phyloP scores from a whole-genome alignment of 148 eudicot genomes.

The Persicaria tinctoria region DNA sequence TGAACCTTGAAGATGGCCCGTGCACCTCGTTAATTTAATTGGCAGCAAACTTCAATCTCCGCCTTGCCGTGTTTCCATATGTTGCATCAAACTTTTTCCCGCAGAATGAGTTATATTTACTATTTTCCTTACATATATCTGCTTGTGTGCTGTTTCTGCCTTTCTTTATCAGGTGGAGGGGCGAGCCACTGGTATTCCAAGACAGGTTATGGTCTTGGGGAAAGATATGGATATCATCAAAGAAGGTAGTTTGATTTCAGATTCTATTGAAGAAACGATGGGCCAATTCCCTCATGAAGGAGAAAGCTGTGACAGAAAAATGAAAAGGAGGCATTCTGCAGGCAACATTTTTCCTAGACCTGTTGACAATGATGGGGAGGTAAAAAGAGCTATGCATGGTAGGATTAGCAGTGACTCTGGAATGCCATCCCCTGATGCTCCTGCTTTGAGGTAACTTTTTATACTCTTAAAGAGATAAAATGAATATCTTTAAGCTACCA shows the following conservation, averaged over 20 bases:
- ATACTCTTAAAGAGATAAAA: not conserved
- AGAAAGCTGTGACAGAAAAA: conserved; percentile 91
- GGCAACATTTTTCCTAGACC: conserved; percentile 51
- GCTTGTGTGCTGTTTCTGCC: not conserved
- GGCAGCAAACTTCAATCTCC: not conserved
- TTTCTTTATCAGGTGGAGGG: conserved; percentile 46
- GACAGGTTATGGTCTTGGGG: conserved; percentile 52
- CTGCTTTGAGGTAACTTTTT: conserved; percentile 48
- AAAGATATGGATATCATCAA: conserved; percentile 63
- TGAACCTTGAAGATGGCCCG: not conserved
- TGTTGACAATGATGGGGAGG: conserved; percentile 60
- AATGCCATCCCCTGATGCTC: conserved; percentile 46
- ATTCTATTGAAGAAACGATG: conserved; percentile 59
- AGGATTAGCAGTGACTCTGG: conserved; percentile 51
- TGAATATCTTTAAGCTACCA: not conserved
- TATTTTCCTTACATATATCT: not conserved
- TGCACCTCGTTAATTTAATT: not conserved
- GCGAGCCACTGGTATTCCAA: conserved; percentile 46
- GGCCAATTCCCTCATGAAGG: conserved; percentile 61
- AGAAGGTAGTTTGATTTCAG: conserved; percentile 49
- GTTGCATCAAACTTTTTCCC: not conserved
- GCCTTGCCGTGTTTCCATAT: not conserved
- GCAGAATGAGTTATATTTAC: not conserved
- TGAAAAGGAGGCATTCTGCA: conserved; percentile 79
- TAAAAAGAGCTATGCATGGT: conserved; percentile 59